Evolutionary conservation across 164 flowering plant genomes (phyloP).

Genomic region (Sextonia rubra): DNA sequence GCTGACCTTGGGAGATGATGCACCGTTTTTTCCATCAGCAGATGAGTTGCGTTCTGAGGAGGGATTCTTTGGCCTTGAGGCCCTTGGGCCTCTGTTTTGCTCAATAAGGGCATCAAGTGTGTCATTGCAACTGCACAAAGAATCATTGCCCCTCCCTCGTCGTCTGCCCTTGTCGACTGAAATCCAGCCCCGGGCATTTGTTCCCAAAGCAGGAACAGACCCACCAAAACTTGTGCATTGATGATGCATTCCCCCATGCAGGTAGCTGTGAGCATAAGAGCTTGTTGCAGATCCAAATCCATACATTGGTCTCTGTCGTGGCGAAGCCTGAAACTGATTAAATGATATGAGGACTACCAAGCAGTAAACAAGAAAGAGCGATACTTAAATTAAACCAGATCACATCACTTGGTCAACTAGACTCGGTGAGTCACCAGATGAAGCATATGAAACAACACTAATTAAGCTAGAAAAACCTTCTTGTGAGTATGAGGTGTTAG

Average conservation of each 20-base stretch:
- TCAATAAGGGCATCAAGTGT: constrained; percentile 58
- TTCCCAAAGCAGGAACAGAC: constrained; percentile 43
- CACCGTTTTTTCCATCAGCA: constrained; percentile 29
- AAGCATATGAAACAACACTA: too few species aligned
- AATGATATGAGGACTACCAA: neutral
- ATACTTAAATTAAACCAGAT: too few species aligned
- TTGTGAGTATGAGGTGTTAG: too few species aligned
- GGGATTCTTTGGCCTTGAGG: constrained; percentile 62
- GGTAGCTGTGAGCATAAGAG: constrained; percentile 46
- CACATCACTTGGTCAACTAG: too few species aligned
- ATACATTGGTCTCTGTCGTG: constrained; percentile 52
- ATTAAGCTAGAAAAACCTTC: too few species aligned
- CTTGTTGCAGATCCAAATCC: constrained; percentile 58
- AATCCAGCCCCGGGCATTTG: constrained; percentile 39
- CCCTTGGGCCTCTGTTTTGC: constrained; percentile 91
- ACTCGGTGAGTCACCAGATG: too few species aligned
- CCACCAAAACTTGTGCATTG: constrained; percentile 48
- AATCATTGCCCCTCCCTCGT: constrained; percentile 47
- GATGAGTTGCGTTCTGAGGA: constrained; percentile 41
- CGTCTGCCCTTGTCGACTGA: constrained; percentile 56
- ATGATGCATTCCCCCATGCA: constrained; percentile 35
- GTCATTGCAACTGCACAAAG: constrained; percentile 51
- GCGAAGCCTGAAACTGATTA: constrained; percentile 45
- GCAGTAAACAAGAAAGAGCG: neutral
- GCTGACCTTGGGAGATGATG: constrained; percentile 25